A percentile compares a stretch with the other conserved stretches of the same genome.
These are phyloP conservation scores for Calonectria hawksworthii DNA, from an alignment of 2,329 filamentous ascomycete species.

Conservation along the genomic window DNA sequence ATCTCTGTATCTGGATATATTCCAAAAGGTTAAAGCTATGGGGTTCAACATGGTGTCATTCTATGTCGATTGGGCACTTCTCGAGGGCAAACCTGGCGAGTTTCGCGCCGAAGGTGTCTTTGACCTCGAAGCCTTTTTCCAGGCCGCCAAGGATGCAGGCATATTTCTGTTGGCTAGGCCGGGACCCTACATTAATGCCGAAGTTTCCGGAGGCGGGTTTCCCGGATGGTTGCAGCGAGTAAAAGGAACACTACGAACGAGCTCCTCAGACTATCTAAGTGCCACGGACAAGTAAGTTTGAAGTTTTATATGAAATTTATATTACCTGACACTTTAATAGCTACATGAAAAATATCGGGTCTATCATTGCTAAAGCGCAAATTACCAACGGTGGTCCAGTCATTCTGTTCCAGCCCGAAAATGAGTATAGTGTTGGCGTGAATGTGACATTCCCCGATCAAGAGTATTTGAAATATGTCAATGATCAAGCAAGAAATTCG, in stretches of 20 bases:
- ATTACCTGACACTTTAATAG: background rate
- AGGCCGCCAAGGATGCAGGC: constrained; percentile 79
- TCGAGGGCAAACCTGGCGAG: constrained; percentile 79
- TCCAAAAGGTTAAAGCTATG: constrained; percentile 86
- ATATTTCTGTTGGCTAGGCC: constrained; percentile 82
- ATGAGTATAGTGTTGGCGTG: constrained; percentile 76
- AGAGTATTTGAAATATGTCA: constrained; percentile 78
- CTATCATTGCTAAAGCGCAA: constrained; percentile 79
- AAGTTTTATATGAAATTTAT: fast-evolving
- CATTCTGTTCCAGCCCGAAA: constrained; percentile 85
- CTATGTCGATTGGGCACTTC: constrained; percentile 83
- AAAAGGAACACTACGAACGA: constrained; percentile 75
- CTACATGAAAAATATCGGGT: constrained; percentile 71
- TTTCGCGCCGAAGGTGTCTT: constrained; percentile 81
- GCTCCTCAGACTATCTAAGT: constrained; percentile 71
- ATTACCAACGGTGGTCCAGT: constrained; percentile 88
- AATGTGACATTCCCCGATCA: constrained; percentile 72
- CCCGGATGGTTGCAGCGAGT: constrained; percentile 83
- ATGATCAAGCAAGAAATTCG: constrained; percentile 75
- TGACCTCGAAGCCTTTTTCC: constrained; percentile 80
- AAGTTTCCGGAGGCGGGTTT: constrained; percentile 82
- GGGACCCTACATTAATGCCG: constrained; percentile 84
- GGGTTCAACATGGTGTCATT: constrained; percentile 87
- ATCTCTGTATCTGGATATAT: constrained; percentile 74
- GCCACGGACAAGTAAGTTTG: constrained; percentile 74